Evolutionary conservation across 2,329 filamentous ascomycete species (phyloP).

Genomic region (Laburnicola sp.): DNA sequence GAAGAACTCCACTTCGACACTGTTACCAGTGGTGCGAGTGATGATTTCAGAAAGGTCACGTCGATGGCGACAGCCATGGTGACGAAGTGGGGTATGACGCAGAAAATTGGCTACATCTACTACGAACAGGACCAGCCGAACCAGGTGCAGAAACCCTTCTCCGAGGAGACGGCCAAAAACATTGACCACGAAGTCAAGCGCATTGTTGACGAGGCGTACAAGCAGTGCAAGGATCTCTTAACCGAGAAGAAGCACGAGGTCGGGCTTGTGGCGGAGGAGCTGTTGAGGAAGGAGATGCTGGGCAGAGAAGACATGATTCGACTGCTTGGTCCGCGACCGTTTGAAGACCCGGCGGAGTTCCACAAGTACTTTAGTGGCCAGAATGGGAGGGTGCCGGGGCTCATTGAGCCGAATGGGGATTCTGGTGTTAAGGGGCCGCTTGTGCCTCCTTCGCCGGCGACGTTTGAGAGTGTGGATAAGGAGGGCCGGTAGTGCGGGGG

Average conservation of each 20-base stretch:
- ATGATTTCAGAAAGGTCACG: slow-evolving; percentile 98
- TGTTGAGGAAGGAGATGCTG: slow-evolving; percentile 88
- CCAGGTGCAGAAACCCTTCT: slow-evolving; percentile 91
- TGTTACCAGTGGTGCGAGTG: slow-evolving; percentile 90
- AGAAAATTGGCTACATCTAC: slow-evolving; percentile 89
- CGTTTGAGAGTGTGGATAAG: slow-evolving; percentile 15
- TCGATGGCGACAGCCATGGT: slow-evolving; percentile 97
- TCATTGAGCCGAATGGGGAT: slow-evolving; percentile 38
- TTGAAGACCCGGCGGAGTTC: slow-evolving; percentile 84
- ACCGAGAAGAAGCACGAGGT: slow-evolving; percentile 85
- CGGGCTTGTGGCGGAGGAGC: slow-evolving; percentile 87
- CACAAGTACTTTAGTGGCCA: slow-evolving; percentile 78
- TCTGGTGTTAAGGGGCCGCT: slow-evolving; percentile 41
- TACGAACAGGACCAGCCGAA: slow-evolving; percentile 82
- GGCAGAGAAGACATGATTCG: slow-evolving; percentile 90
- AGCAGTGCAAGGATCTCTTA: slow-evolving; percentile 82
- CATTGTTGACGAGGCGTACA: slow-evolving; percentile 90
- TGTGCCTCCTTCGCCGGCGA: slow-evolving; percentile 34
- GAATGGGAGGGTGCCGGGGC: slow-evolving; percentile 37
- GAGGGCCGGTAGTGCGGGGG: slow-evolving; percentile 16
- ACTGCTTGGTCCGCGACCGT: slow-evolving; percentile 81
- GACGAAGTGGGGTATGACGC: slow-evolving; percentile 98
- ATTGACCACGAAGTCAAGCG: slow-evolving; percentile 91
- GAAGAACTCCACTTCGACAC: slow-evolving; percentile 97
- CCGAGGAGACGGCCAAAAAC: slow-evolving; percentile 86